Base-by-base conservation (phyloP, 352 stramenopile species). In the Saprolegnia diclina region DNA sequence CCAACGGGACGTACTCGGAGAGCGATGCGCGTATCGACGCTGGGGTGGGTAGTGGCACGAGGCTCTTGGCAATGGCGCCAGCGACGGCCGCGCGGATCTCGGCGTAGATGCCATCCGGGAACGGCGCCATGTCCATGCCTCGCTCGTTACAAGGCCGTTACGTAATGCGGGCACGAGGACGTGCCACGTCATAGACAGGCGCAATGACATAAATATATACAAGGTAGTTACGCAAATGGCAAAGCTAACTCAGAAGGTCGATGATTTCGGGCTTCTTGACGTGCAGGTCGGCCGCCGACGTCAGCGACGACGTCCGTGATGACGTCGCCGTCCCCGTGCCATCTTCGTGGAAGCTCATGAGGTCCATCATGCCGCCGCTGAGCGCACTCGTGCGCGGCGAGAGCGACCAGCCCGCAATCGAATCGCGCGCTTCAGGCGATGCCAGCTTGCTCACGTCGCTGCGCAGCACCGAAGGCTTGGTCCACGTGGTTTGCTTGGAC, bases 401-500 rank as follows among this genome's bases (percentile, higher is more conserved):
- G 7, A 59, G 52, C 24, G n/a, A 18, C 52, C 52, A 59, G 24
- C 52, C 52, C 13, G 52, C 35, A 16, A 40, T 24, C 52, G 52
- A 59, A 9, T 59, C 52, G 35, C 52, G 52, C 11, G 52, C 52
- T 59, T 59, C 24, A 11, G 52, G 52, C 11, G 52, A 59, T 59
- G 52, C 24, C 35, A 59, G 52, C 35, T 59, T 59, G 52, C 52
- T 59, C n/a, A 59, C 52, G 24, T 59, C 52, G 35, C 52, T 59
- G 3, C 52, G 52, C 35, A 59, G 35, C 11, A 59, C 35, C 24
- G 89, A 74, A 1, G 84, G 86, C 59, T 88, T 88, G 64, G 91
- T 83, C 86, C 86, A 94, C 65, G 84, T 78, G 22, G 82, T 87
- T 44, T 86, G 73, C 9, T 78, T 78, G n/a, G 74, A 86, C 4